Evolutionary conservation across 2,329 filamentous ascomycete species (phyloP).

Genomic region (Allantophomopsis cytisporea): DNA sequence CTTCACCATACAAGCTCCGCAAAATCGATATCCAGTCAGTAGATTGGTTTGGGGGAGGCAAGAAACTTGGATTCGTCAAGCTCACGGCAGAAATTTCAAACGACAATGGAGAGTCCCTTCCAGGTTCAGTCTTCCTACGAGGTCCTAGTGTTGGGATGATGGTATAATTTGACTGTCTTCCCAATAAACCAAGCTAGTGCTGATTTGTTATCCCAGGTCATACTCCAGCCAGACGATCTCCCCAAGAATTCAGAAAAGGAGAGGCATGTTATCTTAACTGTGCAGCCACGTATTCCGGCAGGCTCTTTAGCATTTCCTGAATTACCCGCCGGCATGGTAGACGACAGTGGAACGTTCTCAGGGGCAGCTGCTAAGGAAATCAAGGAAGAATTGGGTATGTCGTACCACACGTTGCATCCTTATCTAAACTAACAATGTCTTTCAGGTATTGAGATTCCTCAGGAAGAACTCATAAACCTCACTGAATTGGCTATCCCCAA

Average conservation of each 20-base stretch:
- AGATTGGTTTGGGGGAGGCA: constrained; percentile 30
- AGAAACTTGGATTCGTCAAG: constrained; percentile 42
- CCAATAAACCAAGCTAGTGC: neutral
- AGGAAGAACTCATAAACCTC: constrained; percentile 32
- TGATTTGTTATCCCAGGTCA: constrained; percentile 1
- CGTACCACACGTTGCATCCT: neutral
- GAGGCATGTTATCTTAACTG: constrained; percentile 42
- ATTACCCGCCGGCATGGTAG: constrained; percentile 45
- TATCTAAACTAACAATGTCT: neutral
- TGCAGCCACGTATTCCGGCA: constrained; percentile 42
- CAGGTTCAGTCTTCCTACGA: constrained; percentile 40
- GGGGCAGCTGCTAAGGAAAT: constrained; percentile 47
- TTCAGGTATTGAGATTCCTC: constrained; percentile 27
- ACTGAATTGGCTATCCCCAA: constrained; percentile 31
- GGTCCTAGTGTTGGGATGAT: constrained; percentile 49
- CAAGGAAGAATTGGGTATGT: constrained; percentile 38
- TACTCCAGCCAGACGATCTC: constrained; percentile 31
- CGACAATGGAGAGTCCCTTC: constrained; percentile 30
- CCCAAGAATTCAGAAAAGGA: constrained; percentile 23
- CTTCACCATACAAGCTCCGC: constrained; percentile 35
- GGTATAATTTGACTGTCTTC: constrained; percentile 21
- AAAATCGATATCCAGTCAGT: constrained; percentile 37
- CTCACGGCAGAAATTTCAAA: constrained; percentile 34
- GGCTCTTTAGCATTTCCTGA: constrained; percentile 41
- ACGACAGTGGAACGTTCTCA: constrained; percentile 36